Base-by-base conservation (phyloP, 1,284 basidiomycete genomes). In the Garcileccinum viscosum region DNA sequence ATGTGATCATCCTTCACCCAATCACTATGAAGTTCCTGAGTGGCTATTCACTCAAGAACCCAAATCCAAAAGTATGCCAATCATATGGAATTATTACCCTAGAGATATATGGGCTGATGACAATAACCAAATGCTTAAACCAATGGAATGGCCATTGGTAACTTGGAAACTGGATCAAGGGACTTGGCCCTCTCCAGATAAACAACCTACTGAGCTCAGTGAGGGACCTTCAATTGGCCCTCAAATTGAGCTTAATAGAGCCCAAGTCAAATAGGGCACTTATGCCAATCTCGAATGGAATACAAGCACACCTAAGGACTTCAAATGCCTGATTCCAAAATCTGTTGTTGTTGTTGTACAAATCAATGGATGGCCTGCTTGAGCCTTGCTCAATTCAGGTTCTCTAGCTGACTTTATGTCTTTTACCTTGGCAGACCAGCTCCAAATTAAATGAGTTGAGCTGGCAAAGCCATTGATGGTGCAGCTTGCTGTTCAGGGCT, bases 341-440 rank as follows among this genome's bases (percentile, higher is more conserved):
- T 80, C 79, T 9, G 64, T 84, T 0, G 76, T 82, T 0, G 70
- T 85, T 0, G 70, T 79, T 0, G 78, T 79, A 0, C 61, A 72
- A 0, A 62, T 85, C 0, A 80, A 84, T 70, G 83, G 80, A 0
- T 71, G 80, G 1, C 74, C 78, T 0, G 74, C 72, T 1, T 56
- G 73, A 0, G 81, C 81, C 0, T 64, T 85, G 14, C 35, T 85
- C 0, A 80, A 84, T 60, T 72, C 78, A 0, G 82, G 82, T 0
- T 85, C 81, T 0, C 71, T 84, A 2, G 77, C 78, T 0, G 82
- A 85, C 56, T 83, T 85, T 58, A 75, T 86, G 63, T 85, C 82
- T 3, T 79, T 78, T 0, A 79, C 69, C 1, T 32, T 85, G 1
- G 82, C 73, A 0, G 80, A 84, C 63, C 81, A 84, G 63, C 65